Base-by-base conservation (phyloP, 106 monocot species). In the Platanthera guangdongensis region DNA sequence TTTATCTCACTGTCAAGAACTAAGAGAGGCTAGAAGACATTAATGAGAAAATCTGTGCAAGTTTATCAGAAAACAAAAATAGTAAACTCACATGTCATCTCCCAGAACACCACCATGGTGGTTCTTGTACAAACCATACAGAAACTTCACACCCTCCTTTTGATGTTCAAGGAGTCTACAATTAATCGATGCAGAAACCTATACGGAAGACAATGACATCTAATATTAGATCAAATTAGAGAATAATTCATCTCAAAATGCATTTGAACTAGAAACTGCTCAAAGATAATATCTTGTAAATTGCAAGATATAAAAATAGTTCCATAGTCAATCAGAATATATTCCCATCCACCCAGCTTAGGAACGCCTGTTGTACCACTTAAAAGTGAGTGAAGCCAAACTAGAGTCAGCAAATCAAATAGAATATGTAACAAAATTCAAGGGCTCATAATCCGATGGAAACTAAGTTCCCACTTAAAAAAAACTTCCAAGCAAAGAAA, bases 81-180 rank as follows among this genome's bases (percentile, higher is more conserved):
- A 16, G 51, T 39, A 82, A 50, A 81, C 85, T 86, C 82, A 96
- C 95, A 96, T 96, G 76, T 96, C 95, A 89, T 96, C 93, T 74
- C 95, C 95, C 71, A 96, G 95, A 60, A 96, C 90, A 76, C 95
- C 95, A 49, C 95, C 95, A 82, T 87, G 89, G 75, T 90, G 89
- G 64, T 89, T 87, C 78, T 82, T 91, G 79, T 89, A 93, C 76
- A 97, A 76, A 72, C 51, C 76, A 74, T 91, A 91, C 4, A 97
- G 81, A 81, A 97, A 97, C 71, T 65, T 84, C 47, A 97, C 91
- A 60, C 96, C 96, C 48, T 78, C 87, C 79, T 84, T 88, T 86
- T 97, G 96, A 84, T 97, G 93, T 32, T 87, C 87, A 79, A 97
- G 85, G 4, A 97, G 83, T 75, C 93, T 93, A 72, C 88, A 97